Percentiles rank a stretch among this genome's conserved stretches.
phyloP scores from a whole-genome alignment of 1,139 yeast species.

The Taphrina populina region DNA sequence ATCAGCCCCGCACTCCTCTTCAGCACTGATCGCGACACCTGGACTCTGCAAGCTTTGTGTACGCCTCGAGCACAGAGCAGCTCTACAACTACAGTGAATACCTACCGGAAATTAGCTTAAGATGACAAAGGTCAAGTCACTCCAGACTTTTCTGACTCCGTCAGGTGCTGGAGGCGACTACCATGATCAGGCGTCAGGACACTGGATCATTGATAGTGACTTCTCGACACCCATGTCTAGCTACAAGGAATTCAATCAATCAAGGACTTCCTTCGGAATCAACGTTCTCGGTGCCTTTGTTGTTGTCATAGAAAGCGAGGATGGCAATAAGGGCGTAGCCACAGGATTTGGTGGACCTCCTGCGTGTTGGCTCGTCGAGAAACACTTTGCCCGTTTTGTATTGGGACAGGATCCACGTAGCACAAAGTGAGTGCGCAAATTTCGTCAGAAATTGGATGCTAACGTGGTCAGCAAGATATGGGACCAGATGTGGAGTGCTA shows the following conservation, averaged over 20 bases:
- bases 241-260: slow-evolving; percentile 47
- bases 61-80: too few relatives aligned
- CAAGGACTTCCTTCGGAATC: slow-evolving; percentile 54
- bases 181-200: slow-evolving; percentile 53
- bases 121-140: slow-evolving; percentile 47
- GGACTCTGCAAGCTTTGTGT: too few relatives aligned
- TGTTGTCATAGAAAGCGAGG: slow-evolving; percentile 52
- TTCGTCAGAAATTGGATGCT: neutral
- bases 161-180: slow-evolving; percentile 55
- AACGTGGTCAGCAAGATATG: slow-evolving; percentile 43
- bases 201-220: slow-evolving; percentile 45
- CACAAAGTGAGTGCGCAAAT: slow-evolving; percentile 41
- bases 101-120: too few relatives aligned
- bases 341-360: slow-evolving; percentile 58
- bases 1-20: too few relatives aligned
- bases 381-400: slow-evolving; percentile 52
- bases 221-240: slow-evolving; percentile 36
- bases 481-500: slow-evolving; percentile 54
- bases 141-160: slow-evolving; percentile 50
- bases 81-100: too few relatives aligned
- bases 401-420: slow-evolving; percentile 53
- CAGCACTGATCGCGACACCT: too few relatives aligned
- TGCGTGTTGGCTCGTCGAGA: slow-evolving; percentile 53
- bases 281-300: slow-evolving; percentile 55
- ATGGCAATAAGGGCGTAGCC: slow-evolving; percentile 54